These are phyloP conservation scores for Cryptosporidium viatorum DNA, from an alignment of 169 alveolate species.

Conservation along the genomic window DNA sequence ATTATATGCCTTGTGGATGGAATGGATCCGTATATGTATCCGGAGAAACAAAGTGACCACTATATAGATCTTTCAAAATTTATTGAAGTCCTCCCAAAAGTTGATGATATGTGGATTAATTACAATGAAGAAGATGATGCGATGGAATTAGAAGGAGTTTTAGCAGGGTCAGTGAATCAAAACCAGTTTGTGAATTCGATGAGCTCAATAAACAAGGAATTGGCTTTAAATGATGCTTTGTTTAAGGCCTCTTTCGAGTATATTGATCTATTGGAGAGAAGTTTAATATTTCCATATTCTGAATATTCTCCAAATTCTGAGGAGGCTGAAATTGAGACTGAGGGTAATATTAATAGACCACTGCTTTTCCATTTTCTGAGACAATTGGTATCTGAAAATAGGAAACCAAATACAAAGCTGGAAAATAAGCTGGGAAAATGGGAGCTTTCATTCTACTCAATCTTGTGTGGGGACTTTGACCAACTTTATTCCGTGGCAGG, in stretches of 20 bases:
- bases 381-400: slow-evolving; percentile 1
- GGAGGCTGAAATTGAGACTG: background rate
- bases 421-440: slow-evolving; percentile 24
- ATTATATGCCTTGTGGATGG: slow-evolving; percentile 47
- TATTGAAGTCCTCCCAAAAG: slow-evolving; percentile 34
- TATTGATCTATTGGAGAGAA: slow-evolving; percentile 39
- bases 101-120: slow-evolving; percentile 64
- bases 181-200: background rate
- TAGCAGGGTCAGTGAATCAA: background rate
- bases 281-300: slow-evolving; percentile 43
- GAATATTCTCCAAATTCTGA: background rate
- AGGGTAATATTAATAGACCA: slow-evolving; percentile 44
- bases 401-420: background rate
- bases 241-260: slow-evolving; percentile 49
- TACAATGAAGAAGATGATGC: slow-evolving; percentile 11
- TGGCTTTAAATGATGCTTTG: slow-evolving; percentile 37
- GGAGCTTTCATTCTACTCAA: slow-evolving; percentile 38
- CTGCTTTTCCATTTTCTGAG: slow-evolving; percentile 21
- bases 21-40: slow-evolving; percentile 43
- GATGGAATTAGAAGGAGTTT: background rate
- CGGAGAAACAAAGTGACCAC: slow-evolving; percentile 34
- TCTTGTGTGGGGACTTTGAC: slow-evolving; percentile 62
- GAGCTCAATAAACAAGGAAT: slow-evolving; percentile 19
- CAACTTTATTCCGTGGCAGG: background rate
- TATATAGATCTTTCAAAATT: slow-evolving; percentile 42